Evolutionary conservation across 2,329 filamentous ascomycete genomes (phyloP), one percentile per base, ranked within the genome.

Genomic region (Apiospora malaysiana): DNA sequence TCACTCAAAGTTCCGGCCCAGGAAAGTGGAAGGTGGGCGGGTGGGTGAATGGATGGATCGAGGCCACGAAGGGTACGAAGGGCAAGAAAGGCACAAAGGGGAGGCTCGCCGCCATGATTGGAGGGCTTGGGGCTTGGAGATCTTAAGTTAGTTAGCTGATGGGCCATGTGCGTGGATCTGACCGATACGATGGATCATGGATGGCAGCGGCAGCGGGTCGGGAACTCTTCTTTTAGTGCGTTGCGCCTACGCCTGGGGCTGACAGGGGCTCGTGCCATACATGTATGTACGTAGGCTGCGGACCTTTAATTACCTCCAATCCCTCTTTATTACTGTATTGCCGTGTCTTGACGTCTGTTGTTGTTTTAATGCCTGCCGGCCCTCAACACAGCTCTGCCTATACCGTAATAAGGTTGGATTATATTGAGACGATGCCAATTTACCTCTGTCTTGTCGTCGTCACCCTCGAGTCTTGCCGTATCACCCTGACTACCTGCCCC

Each of bases 141-240:
- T 59, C 27, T 37, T 32, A 32, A 32, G 25, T 59, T 59, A 32
- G 25, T 59, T 59, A 32, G 51, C 51, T 59, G 51, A 32, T 51
- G 47, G 51, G 51, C 51, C 51, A 59, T 59, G 51, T 59, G 51
- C 51, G 51, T 59, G 51, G 51, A 59, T 59, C 51, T 59, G 51
- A 37, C 51, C 51, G 51, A 59, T 59, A 18, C 51, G 51, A 59
- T 59, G 51, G 51, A 37, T 59, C 27, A 59, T 59, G 51, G 51
- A 37, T 59, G 51, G 51, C 51, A 59, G 51, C 51, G 51, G 51
- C 51, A 59, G 51, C 51, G 51, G 51, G 27, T 59, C 51, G 51
- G 51, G 51, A 59, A 59, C 51, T 32, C 51, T 59, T 27, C 51
- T 59, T 59, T 18, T 59, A 59, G 51, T 21, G 46, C 46, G 12